phyloP scores from a whole-genome alignment of 2,329 filamentous ascomycete species.

The Hortaea werneckii region DNA sequence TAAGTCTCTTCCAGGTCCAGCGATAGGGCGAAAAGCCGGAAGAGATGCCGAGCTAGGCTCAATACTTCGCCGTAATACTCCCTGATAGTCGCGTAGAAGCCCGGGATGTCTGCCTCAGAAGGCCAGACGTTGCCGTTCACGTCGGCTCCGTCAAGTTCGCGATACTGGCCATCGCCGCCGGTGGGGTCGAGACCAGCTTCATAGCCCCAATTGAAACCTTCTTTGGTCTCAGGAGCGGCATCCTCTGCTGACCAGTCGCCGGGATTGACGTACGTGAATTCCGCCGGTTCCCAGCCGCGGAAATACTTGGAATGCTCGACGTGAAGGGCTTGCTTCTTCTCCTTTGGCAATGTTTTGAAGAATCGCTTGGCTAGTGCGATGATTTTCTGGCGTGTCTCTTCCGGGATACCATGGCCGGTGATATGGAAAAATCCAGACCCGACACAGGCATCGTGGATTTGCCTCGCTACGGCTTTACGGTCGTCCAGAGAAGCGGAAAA shows the following conservation, averaged over 20 bases:
- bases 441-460: constrained; percentile 30
- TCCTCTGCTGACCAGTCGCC: constrained; percentile 17
- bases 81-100: constrained; percentile 28
- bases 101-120: constrained; percentile 27
- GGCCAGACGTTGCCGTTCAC: constrained; percentile 32
- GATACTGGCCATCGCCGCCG: constrained; percentile 33
- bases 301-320: constrained; percentile 30
- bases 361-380: constrained; percentile 30
- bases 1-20: constrained; percentile 28
- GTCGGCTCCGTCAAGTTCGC: constrained; percentile 30
- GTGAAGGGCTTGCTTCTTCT: constrained; percentile 31
- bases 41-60: constrained; percentile 30
- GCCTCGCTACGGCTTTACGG: constrained; percentile 27
- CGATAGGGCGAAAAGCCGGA: constrained; percentile 32
- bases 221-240: constrained; percentile 29
- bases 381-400: constrained; percentile 20
- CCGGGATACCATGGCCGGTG: constrained; percentile 27
- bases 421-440: constrained; percentile 34
- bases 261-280: constrained; percentile 32
- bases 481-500: constrained; percentile 25
- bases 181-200: constrained; percentile 29
- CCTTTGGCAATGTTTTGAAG: constrained; percentile 21
- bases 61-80: constrained; percentile 31
- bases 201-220: constrained; percentile 33
- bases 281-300: constrained; percentile 33